Percentiles rank a stretch among this genome's conserved stretches.
phyloP scores from a whole-genome alignment of 352 stramenopile species.

The Phytophthora agathidicida region DNA sequence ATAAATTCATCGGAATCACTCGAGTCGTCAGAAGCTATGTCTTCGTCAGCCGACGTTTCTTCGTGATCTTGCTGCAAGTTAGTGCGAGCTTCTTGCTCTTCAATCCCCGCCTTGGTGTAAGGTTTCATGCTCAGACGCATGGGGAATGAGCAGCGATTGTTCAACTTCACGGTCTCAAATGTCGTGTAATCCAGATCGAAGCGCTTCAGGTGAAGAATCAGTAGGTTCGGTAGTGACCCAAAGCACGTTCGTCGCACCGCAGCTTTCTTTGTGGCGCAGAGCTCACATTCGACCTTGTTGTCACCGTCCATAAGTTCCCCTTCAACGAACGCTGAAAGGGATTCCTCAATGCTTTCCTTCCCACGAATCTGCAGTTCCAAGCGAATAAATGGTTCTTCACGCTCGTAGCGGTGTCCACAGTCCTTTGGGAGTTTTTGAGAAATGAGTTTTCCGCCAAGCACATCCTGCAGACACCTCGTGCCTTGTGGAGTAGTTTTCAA shows the following conservation, averaged over 20 bases:
- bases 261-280: conserved; percentile 98
- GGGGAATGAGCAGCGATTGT: conserved; percentile 98
- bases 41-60: conserved; percentile 52
- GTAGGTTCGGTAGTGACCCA: conserved; percentile 94
- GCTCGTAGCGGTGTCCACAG: conserved; percentile 93
- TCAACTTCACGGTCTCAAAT: conserved; percentile 99
- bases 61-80: conserved; percentile 45
- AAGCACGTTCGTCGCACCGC: conserved; percentile 96
- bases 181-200: conserved; percentile 99
- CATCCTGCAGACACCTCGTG: conserved; percentile 73
- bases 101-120: conserved; percentile 97
- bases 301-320: conserved; percentile 99
- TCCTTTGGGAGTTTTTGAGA: conserved; percentile 92
- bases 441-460: conserved; percentile 83
- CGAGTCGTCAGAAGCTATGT: conserved; percentile 59
- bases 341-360: conserved; percentile 98
- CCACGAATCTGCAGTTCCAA: conserved; percentile 98
- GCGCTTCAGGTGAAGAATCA: conserved; percentile 99
- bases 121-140: conserved; percentile 98
- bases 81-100: conserved; percentile 85
- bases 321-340: conserved; percentile 96
- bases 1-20: conserved; percentile 70
- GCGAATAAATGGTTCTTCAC: conserved; percentile 97
- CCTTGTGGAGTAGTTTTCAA: conserved; percentile 92
- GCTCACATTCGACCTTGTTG: conserved; percentile 98